Conservation (phyloP, 2,329 filamentous ascomycete genomes). For the Clarireedia paspali region DNA sequence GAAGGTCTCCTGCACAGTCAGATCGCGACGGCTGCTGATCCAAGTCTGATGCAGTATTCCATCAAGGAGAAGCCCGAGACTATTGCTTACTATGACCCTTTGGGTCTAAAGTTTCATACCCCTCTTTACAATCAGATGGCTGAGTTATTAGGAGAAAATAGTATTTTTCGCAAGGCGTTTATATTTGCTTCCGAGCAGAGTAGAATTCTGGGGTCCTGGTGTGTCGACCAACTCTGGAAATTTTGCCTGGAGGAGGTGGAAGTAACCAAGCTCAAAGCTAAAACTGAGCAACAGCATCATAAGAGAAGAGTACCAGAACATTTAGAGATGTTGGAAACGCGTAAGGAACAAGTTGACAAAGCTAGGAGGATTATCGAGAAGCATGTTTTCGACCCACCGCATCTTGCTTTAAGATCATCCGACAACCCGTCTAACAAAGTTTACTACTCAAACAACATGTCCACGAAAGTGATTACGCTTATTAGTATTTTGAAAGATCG, state of each 20-base stretch:
- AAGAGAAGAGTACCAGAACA: constrained; percentile 20
- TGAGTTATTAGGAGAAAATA: constrained; percentile 39
- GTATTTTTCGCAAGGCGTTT: constrained; percentile 33
- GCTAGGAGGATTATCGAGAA: constrained; percentile 48
- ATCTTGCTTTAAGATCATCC: constrained; percentile 17
- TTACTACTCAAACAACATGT: constrained; percentile 38
- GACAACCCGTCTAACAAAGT: not conserved
- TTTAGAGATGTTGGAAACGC: constrained; percentile 40
- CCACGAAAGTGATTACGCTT: constrained; percentile 65
- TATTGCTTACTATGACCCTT: constrained; percentile 43
- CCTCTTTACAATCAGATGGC: constrained; percentile 53
- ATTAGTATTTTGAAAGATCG: constrained; percentile 50
- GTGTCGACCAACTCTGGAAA: constrained; percentile 74
- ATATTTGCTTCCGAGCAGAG: constrained; percentile 50
- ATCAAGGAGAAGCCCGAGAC: constrained; percentile 54
- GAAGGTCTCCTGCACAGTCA: constrained; percentile 71
- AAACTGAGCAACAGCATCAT: constrained; percentile 38
- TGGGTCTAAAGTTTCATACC: constrained; percentile 51
- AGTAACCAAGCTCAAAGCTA: constrained; percentile 50
- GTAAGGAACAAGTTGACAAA: constrained; percentile 49
- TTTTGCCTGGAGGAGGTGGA: constrained; percentile 59
- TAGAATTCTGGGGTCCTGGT: constrained; percentile 71
- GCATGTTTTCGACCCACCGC: constrained; percentile 38
- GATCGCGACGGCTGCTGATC: constrained; percentile 69
- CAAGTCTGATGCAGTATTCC: constrained; percentile 48